These are phyloP conservation scores for Raffaelea albimanens DNA, from an alignment of 2,329 filamentous ascomycete species.

Conservation along the genomic window DNA sequence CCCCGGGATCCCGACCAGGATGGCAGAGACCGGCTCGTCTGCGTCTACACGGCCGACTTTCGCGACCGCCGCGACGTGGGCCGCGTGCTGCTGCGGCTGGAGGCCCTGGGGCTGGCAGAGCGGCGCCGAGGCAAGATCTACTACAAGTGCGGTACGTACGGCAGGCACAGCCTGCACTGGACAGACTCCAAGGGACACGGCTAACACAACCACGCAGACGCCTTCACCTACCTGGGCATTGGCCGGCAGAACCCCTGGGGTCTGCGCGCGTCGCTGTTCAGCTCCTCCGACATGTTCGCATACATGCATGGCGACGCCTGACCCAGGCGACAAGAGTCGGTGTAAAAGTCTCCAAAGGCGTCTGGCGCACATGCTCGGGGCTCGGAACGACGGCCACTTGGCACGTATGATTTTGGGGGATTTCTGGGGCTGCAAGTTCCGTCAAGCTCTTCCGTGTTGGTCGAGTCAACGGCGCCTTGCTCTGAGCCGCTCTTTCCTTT, in stretches of 20 bases:
- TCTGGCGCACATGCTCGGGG: too few species aligned
- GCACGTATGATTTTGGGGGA: too few species aligned
- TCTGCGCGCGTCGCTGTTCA: conserved; percentile 36
- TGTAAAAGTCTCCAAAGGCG: too few species aligned
- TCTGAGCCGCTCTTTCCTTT: too few species aligned
- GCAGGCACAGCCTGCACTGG: not conserved
- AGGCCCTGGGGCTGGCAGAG: conserved; percentile 51
- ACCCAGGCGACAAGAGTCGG: too few species aligned
- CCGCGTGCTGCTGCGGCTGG: conserved; percentile 55
- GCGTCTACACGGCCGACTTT: conserved; percentile 72
- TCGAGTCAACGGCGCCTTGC: too few species aligned
- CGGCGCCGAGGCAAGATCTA: conserved; percentile 46
- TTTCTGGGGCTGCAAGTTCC: too few species aligned
- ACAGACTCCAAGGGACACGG: not conserved
- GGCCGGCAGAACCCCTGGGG: conserved; percentile 51
- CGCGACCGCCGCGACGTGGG: conserved; percentile 57
- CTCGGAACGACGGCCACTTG: too few species aligned
- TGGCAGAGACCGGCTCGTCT: conserved; percentile 50
- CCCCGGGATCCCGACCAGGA: conserved; percentile 36
- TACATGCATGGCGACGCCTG: too few species aligned
- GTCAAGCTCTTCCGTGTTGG: too few species aligned
- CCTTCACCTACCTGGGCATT: conserved; percentile 58
- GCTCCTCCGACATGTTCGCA: conserved; percentile 4
- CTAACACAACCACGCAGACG: conserved; percentile 35
- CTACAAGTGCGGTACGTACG: conserved; percentile 62